Evolutionary conservation across 441 rosid species (phyloP).

Genomic region (Pelargonium australe): DNA sequence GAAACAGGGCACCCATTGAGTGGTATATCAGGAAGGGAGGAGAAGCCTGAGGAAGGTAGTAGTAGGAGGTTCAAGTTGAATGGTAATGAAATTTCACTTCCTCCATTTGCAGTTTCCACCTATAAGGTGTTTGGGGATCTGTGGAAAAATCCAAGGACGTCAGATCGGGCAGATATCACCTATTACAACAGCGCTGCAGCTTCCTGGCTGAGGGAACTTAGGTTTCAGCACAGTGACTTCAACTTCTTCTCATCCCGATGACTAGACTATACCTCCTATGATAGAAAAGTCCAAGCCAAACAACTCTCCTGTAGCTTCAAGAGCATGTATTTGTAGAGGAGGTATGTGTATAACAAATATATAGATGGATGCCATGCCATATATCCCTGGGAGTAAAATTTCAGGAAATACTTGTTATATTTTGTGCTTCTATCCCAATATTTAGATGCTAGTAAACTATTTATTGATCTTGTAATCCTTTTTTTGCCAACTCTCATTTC

Average conservation of each 20-base stretch:
- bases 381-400: no score
- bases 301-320: no score
- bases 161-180: neutral
- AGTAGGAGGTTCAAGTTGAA: neutral
- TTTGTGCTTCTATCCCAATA: no score
- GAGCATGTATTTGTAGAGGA: no score
- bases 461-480: no score
- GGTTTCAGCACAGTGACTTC: neutral
- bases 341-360: no score
- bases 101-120: constrained; percentile 8
- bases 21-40: neutral
- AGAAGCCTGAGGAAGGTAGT: neutral
- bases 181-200: neutral
- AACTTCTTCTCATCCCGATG: neutral
- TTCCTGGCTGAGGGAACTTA: constrained; percentile 3
- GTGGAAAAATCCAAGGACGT: constrained; percentile 1
- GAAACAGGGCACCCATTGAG: neutral
- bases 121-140: neutral
- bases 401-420: no score
- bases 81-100: neutral
- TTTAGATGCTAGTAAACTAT: no score
- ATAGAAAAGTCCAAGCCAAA: no score
- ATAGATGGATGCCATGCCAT: no score
- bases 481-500: no score
- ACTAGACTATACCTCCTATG: neutral